Evolutionary conservation across 768 basidiomycete genomes (phyloP).

Genomic region (Holtermannia corniformis): DNA sequence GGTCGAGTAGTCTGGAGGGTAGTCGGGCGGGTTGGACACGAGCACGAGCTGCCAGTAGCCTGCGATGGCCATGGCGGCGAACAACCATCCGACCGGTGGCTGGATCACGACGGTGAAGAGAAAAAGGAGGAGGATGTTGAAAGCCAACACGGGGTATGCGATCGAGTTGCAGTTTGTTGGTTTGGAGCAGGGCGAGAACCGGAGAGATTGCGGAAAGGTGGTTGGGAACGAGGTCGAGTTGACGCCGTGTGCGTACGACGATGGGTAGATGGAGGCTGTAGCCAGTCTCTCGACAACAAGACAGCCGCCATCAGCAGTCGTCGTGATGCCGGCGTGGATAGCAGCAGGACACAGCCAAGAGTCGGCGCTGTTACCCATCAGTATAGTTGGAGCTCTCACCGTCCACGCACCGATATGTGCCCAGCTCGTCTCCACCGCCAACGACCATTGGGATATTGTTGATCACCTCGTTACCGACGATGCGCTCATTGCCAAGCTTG

Average conservation of each 20-base stretch:
- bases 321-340: conserved; percentile 20
- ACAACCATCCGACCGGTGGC: conserved; percentile 12
- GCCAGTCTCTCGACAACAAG: conserved; percentile 14
- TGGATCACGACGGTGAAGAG: conserved; percentile 16
- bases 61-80: conserved; percentile 15
- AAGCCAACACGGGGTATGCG: conserved; percentile 16
- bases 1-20: conserved; percentile 20
- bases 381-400: neutral
- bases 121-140: conserved; percentile 24
- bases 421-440: conserved; percentile 16
- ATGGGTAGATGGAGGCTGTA: conserved; percentile 6
- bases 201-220: conserved; percentile 14
- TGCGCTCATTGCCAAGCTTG: conserved; percentile 26
- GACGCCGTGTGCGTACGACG: conserved; percentile 9
- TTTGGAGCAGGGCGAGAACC: neutral
- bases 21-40: conserved; percentile 18
- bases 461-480: conserved; percentile 18
- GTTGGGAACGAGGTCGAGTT: conserved; percentile 16
- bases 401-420: conserved; percentile 21
- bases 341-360: conserved; percentile 35
- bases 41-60: conserved; percentile 27
- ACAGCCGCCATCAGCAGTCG: conserved; percentile 17
- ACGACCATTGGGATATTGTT: conserved; percentile 19
- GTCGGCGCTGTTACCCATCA: conserved; percentile 19
- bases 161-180: conserved; percentile 15